Base-by-base conservation (phyloP, 2,329 filamentous ascomycete species). In the Grosmannia clavigera region DNA sequence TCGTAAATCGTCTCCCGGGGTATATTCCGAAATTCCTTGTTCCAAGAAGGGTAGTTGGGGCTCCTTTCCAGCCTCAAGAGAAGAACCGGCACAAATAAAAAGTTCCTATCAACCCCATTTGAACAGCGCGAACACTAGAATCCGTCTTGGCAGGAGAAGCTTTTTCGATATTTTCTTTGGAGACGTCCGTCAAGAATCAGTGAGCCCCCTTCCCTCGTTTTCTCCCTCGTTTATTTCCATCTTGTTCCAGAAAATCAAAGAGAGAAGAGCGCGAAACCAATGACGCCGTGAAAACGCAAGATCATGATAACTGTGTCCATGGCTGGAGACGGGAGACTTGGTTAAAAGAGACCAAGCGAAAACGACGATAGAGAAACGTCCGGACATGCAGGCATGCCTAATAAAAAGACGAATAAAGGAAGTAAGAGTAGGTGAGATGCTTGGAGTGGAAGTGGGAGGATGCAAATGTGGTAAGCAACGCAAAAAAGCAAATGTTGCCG, bases 181-280 rank as follows among this genome's bases (percentile, higher is more conserved):
- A 58, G 57, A 61, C 55, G 57, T 56, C 51, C 53, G 31, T 38
- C 51, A 58, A 58, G 46, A 60, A 62, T 51, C 59, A 60, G 50
- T 53, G 27, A 62, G 52, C 50, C 57, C 57, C 58, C 59, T 60
- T 58, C 59, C 59, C 40, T 61, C 56, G 25, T 58, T 60, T 62
- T 54, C 57, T 55, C 61, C 57, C 61, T 59, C 55, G 58, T 60
- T 63, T 62, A 59, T 60, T 65, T 64, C 65, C 63, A 58, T 66
- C 61, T 61, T 65, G 63, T 63, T 65, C 64, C 65, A 67, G 64
- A 66, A 67, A 66, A 65, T 64, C 65, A 68, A 67, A 64, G 64
- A 65, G 58, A 63, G 50, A 65, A 65, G 64, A 65, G 62, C 59
- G 62, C 64, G 62, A 67, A 66, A 63, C 64, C 63, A 52, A 65